These are phyloP conservation scores for Gossypium aridum DNA, from an alignment of 441 rosid genomes.

Conservation along the genomic window DNA sequence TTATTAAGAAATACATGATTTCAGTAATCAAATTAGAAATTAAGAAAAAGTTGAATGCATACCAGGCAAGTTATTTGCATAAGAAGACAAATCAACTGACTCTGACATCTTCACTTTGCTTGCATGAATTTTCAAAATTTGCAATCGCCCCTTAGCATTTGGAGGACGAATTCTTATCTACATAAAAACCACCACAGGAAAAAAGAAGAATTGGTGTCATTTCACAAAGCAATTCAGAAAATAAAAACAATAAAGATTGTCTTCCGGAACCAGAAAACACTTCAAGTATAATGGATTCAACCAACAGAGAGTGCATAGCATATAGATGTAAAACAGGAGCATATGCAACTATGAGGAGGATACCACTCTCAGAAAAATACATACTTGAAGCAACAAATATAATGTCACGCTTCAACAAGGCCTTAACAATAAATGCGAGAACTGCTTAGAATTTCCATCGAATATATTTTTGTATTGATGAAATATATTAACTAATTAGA, in stretches of 20 bases:
- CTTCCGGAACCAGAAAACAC: not conserved
- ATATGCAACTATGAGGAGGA: not conserved
- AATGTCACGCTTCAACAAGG: not conserved
- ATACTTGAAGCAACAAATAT: not conserved
- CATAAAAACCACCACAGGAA: conserved; percentile 14
- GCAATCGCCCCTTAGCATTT: conserved; percentile 79
- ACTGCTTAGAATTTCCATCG: not conserved
- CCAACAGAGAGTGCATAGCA: conserved; percentile 3
- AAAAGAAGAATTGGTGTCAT: not conserved
- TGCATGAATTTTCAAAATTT: conserved; percentile 80
- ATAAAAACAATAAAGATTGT: not conserved
- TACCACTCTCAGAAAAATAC: not conserved
- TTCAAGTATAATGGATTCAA: not conserved
- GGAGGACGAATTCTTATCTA: conserved; percentile 91
- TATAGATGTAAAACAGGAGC: not conserved
- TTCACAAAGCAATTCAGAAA: not conserved
- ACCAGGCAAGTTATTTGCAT: conserved; percentile 89
- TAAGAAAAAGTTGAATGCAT: conserved; percentile 19
- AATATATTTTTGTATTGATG: not conserved
- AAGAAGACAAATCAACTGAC: conserved; percentile 71
- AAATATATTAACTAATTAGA: not conserved
- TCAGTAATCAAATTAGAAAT: not conserved
- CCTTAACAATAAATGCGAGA: not conserved
- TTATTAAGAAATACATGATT: conserved; percentile 23
- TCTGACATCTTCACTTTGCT: conserved; percentile 93